Conservation (phyloP, 2,329 filamentous ascomycete genomes). For the Pseudogymnoascus sp. region DNA sequence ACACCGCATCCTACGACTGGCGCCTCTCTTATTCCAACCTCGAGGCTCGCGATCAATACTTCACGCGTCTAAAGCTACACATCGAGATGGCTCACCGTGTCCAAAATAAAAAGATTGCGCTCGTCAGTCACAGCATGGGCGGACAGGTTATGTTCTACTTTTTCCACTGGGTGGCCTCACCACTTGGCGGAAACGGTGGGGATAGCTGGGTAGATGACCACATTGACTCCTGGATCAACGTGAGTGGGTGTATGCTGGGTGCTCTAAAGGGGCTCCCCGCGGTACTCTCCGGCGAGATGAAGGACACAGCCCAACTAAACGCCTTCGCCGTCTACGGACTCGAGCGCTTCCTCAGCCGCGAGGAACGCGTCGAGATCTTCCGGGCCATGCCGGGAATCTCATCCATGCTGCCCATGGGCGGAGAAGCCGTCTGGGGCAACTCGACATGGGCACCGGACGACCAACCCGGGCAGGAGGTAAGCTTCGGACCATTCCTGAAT, state of each 20-base stretch:
- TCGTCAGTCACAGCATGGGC: slow-evolving; percentile 96
- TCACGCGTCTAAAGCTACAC: slow-evolving; percentile 79
- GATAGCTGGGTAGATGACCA: slow-evolving; percentile 83
- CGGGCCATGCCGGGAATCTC: slow-evolving; percentile 94
- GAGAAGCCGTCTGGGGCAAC: slow-evolving; percentile 92
- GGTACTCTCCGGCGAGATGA: slow-evolving; percentile 93
- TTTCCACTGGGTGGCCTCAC: slow-evolving; percentile 69
- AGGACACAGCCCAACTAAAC: slow-evolving; percentile 93
- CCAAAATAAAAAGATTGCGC: slow-evolving; percentile 69
- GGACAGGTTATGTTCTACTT: slow-evolving; percentile 88
- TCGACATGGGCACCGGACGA: slow-evolving; percentile 84
- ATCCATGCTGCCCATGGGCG: slow-evolving; percentile 92
- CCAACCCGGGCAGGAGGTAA: slow-evolving; percentile 60
- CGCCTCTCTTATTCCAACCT: slow-evolving; percentile 83
- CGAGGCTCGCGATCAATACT: slow-evolving; percentile 87
- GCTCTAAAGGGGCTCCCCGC: slow-evolving; percentile 87
- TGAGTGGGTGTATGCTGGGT: slow-evolving; percentile 95
- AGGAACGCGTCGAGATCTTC: slow-evolving; percentile 89
- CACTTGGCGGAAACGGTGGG: slow-evolving; percentile 72
- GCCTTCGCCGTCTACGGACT: slow-evolving; percentile 93
- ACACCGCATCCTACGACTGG: slow-evolving; percentile 79
- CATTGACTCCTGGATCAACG: slow-evolving; percentile 95
- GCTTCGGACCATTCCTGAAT: slow-evolving; percentile 76
- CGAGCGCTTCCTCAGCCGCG: slow-evolving; percentile 86
- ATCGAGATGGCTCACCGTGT: slow-evolving; percentile 78